A percentile compares a stretch with the other conserved stretches of the same genome.
These are phyloP conservation scores for Colletotrichum sp. DNA, from an alignment of 2,329 filamentous ascomycete genomes.

Conservation along the genomic window DNA sequence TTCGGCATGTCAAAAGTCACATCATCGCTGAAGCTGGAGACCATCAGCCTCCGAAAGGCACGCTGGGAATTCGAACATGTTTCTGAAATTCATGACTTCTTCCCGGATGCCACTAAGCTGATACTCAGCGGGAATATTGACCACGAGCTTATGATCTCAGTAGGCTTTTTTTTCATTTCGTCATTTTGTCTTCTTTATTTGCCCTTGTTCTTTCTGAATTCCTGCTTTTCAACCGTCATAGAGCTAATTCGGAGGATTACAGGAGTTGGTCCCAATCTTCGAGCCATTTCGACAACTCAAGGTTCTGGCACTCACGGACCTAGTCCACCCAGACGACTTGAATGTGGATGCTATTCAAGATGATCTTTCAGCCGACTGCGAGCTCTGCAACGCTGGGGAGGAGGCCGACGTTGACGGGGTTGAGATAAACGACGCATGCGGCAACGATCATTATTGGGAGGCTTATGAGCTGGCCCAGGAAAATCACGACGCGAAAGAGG, in stretches of 20 bases:
- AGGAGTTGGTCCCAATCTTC: not conserved
- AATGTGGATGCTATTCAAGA: not conserved
- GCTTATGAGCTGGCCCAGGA: not conserved
- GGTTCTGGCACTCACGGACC: not conserved
- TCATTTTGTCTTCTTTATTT: no score
- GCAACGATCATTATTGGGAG: fast-evolving
- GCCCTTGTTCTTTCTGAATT: not conserved
- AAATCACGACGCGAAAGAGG: fast-evolving
- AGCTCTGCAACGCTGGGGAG: fast-evolving
- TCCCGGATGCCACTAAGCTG: not conserved
- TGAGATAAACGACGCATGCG: no score
- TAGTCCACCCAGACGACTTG: fast-evolving
- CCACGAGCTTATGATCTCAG: not conserved
- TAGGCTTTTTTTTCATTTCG: not conserved
- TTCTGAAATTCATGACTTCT: not conserved
- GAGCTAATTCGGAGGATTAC: fast-evolving
- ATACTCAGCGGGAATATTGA: fast-evolving
- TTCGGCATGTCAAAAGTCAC: fast-evolving
- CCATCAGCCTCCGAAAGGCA: not conserved
- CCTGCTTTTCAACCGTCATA: fast-evolving
- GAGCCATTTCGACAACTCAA: not conserved
- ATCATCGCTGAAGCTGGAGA: not conserved
- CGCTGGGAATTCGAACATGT: not conserved
- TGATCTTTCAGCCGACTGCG: fast-evolving
- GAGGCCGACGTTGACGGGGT: no score